A percentile compares a stretch with the other conserved stretches of the same genome.
Evolutionary conservation across 345 rosid genomes (phyloP).

Genomic region (Odontarrhena argentea): DNA sequence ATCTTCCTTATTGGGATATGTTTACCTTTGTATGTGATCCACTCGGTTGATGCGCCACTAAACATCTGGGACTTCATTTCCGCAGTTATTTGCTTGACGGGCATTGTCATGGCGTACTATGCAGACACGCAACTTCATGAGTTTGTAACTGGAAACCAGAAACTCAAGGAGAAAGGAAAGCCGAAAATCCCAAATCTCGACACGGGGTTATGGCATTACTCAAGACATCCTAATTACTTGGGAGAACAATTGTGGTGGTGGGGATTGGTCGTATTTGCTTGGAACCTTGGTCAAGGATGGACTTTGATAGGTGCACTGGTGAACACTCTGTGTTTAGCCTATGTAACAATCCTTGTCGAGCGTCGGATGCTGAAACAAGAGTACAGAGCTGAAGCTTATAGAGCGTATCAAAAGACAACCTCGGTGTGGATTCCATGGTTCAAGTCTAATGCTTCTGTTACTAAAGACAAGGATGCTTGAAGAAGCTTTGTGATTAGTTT

Average conservation of each 20-base stretch:
- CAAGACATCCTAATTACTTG: conserved; percentile 93
- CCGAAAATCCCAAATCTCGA: conserved; percentile 70
- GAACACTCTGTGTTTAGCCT: conserved; percentile 74
- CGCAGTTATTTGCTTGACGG: conserved; percentile 56
- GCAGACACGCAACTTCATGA: conserved; percentile 87
- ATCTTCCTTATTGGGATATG: conserved; percentile 78
- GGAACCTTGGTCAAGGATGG: conserved; percentile 89
- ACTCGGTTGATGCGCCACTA: conserved; percentile 64
- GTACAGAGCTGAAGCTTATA: conserved; percentile 81
- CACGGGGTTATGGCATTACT: conserved; percentile 75
- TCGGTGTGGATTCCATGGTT: conserved; percentile 98
- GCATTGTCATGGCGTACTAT: conserved; percentile 68
- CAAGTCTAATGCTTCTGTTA: conserved; percentile 44
- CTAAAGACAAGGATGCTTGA: conserved; percentile 62
- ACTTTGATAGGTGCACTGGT: conserved; percentile 63
- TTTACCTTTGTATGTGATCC: conserved; percentile 68
- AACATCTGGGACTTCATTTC: conserved; percentile 69
- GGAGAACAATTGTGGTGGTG: conserved; percentile 99
- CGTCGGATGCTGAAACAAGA: conserved; percentile 73
- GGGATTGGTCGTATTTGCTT: conserved; percentile 82
- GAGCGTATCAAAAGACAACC: conserved; percentile 83
- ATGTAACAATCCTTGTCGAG: conserved; percentile 84
- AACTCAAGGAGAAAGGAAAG: conserved; percentile 74
- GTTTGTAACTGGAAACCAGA: conserved; percentile 64
- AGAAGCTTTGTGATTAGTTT: conserved; percentile 19